phyloP scores from a whole-genome alignment of 2,329 filamentous ascomycete genomes.

The Daldinia sp. region DNA sequence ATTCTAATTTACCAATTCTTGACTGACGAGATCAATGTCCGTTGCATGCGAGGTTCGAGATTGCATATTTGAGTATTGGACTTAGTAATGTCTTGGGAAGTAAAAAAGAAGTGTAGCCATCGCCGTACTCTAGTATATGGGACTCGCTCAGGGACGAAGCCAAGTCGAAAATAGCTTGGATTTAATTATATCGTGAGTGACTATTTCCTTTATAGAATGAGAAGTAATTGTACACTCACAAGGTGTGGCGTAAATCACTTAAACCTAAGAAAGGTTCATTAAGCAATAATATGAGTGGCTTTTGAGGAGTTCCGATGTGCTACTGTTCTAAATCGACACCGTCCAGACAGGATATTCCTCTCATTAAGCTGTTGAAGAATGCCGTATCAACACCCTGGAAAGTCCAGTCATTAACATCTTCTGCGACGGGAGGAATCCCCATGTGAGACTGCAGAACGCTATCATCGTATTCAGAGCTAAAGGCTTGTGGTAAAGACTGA shows the following conservation, averaged over 20 bases:
- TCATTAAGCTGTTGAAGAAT: not conserved
- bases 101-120: too few relatives aligned
- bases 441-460: not conserved
- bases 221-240: too few relatives aligned
- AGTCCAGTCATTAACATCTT: not conserved
- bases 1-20: not conserved
- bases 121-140: too few relatives aligned
- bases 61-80: too few relatives aligned
- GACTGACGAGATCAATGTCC: too few relatives aligned
- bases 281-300: not conserved
- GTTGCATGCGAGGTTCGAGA: too few relatives aligned
- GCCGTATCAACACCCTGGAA: not conserved
- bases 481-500: not conserved
- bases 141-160: too few relatives aligned
- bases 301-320: not conserved
- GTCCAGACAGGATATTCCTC: not conserved
- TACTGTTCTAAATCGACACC: not conserved
- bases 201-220: too few relatives aligned
- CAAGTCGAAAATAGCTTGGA: too few relatives aligned
- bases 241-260: not conserved
- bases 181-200: too few relatives aligned
- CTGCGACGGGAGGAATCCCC: not conserved
- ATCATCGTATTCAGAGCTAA: not conserved
- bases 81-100: too few relatives aligned
- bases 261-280: not conserved